Conservation (phyloP, 176 grass and related monocot genomes). For the Oryza meridionalis region DNA sequence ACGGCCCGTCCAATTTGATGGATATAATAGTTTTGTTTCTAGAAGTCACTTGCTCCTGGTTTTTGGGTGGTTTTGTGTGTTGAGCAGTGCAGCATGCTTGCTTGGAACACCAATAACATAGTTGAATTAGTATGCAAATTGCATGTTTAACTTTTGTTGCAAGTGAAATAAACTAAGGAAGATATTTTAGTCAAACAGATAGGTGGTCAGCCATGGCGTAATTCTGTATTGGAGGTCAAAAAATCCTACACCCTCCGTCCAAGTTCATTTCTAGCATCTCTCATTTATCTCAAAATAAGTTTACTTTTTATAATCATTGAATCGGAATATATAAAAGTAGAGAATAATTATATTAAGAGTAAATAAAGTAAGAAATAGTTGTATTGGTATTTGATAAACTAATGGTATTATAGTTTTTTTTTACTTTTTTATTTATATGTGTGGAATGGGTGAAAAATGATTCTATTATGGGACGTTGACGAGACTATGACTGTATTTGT, state of each 20-base stretch:
- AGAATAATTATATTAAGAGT: no score
- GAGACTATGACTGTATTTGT: neutral
- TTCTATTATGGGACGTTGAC: no score
- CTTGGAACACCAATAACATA: conserved; percentile 4
- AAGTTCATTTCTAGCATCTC: no score
- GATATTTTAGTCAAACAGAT: neutral
- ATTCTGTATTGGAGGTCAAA: neutral
- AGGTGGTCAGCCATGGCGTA: neutral
- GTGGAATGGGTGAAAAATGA: no score
- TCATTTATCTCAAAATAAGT: no score
- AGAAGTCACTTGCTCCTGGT: conserved; percentile 3
- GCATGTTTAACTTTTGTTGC: neutral
- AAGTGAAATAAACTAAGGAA: neutral
- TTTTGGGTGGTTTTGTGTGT: neutral
- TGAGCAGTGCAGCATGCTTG: neutral
- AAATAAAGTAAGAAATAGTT: no score
- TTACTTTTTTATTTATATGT: no score
- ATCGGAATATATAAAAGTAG: no score
- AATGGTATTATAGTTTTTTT: no score
- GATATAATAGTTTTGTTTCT: neutral
- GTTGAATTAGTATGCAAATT: conserved; percentile 13
- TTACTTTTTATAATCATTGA: no score
- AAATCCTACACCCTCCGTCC: no score
- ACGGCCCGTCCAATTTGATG: neutral
- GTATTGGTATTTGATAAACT: no score